Evolutionary conservation across 73 alveolate genomes (phyloP), one percentile per base, ranked within the genome.

Genomic region (Paramecium bursaria): DNA sequence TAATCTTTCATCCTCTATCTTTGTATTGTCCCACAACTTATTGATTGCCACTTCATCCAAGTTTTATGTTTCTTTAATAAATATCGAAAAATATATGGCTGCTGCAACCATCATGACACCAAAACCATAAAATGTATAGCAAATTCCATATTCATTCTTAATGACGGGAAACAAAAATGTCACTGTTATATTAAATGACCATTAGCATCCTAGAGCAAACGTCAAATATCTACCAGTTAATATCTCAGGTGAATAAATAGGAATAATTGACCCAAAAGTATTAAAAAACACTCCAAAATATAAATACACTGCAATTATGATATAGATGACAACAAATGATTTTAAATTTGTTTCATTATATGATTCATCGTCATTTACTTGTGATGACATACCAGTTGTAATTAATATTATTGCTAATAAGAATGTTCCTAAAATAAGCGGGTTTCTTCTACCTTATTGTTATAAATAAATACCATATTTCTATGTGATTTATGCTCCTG

Each of bases 221-320:
- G 76, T 57, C 33, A 57, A 27, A 9, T 57, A 57, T 23, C 27
- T 57, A 14, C 76, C 76, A 10, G 76, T 30, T 2, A 57, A 42
- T 23, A 57, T 57, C 33, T 57, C 76, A 57, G 76, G 76, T 27
- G 76, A 30, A 57, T 57, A 57, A 26, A 57, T 48, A 13, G 76
- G 76, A 27, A 57, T 57, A 29, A 57, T 57, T 10, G 76, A 48
- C 17, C 76, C 76, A 57, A 57, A 57, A 30, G 76, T 57, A 25
- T 57, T 57, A 13, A 57, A 57, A 21, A 57, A 57, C 29, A 57
- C 76, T 0, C 76, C 76, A 57, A 57, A 57, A 57, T 57, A 57
- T 30, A 57, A 29, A 30, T 57, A 57, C 27, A 57, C 33, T 2
- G 76, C 76, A 0, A 57, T 57, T 9, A 57, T 50, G 13, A 57